Evolutionary conservation across 164 flowering plant species (phyloP), one percentile per base, ranked within the genome.

Genomic region (Stephania cephalantha): DNA sequence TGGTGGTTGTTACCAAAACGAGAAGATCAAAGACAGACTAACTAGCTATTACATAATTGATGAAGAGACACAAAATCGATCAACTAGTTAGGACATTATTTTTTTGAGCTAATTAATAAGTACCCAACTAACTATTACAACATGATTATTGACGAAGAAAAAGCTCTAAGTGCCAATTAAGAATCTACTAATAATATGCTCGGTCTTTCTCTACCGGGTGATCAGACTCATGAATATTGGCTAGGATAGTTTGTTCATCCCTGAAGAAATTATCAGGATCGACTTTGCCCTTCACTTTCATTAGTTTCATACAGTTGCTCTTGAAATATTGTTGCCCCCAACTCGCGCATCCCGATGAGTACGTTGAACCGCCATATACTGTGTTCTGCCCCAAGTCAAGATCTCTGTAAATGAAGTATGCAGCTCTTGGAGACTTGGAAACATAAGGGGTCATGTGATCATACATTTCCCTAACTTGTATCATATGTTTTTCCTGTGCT

Each of bases 261-360:
- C 81, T 78, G 66, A 86, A 86, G 74, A 83, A 86, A 68, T 86
- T 83, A 0, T 50, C 74, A 0, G 85, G 85, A 75, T 86, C 88
- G 68, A 82, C 82, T 20, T 2, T 69, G 9, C 82, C 76, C 76
- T 86, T 86, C 48, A 86, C 82, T 9, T 64, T 30, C 6, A 80
- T 85, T 72, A 84, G 70, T 64, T 87, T 83, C 1, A 76, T 65
- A 42, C 77, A 84, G 61, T 86, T 84, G 1, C 44, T 69, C 71
- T 78, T 80, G 74, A 81, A 86, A 48, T 83, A 83, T 64, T 48
- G 25, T 10, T 0, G 4, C 7, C 64, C 64, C 73, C 73, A 71
- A 13, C 29, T 18, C 17, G 69, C 75, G 9, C 81, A 85, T 20
- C 79, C 71, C 31, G 4, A 2, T 35, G 44, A 29, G 18, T 78